Evolutionary conservation across 441 rosid genomes (phyloP).

Genomic region (Brassica hybrid): DNA sequence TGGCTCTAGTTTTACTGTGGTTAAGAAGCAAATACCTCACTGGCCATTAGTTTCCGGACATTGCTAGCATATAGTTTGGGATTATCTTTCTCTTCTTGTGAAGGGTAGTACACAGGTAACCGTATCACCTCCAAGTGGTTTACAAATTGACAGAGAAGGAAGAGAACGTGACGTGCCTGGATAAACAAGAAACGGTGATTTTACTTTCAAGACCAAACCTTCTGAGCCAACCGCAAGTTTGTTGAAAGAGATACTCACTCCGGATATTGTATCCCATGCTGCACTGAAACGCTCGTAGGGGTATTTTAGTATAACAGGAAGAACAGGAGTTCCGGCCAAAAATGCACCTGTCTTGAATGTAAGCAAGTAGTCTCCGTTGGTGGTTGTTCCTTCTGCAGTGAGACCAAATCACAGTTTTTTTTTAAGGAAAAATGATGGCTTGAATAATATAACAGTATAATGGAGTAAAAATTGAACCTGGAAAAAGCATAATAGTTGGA

Average conservation of each 20-base stretch:
- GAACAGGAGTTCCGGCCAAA: slow-evolving; percentile 84
- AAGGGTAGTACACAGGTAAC: slow-evolving; percentile 90
- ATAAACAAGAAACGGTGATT: slow-evolving; percentile 26
- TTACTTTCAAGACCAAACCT: background rate
- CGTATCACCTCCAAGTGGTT: slow-evolving; percentile 77
- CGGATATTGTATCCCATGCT: slow-evolving; percentile 97
- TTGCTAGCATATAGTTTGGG: slow-evolving; percentile 84
- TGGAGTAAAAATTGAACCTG: slow-evolving; percentile 57
- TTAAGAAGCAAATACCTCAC: slow-evolving; percentile 63
- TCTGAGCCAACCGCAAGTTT: background rate
- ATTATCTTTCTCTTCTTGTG: slow-evolving; percentile 85
- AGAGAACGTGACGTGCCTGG: slow-evolving; percentile 82
- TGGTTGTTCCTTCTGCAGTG: slow-evolving; percentile 92
- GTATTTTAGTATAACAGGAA: slow-evolving; percentile 88
- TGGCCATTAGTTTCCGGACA: slow-evolving; percentile 83
- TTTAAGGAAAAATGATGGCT: background rate
- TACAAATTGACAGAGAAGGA: slow-evolving; percentile 85
- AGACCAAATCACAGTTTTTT: background rate
- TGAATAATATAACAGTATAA: background rate
- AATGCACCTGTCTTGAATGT: slow-evolving; percentile 98
- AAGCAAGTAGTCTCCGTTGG: slow-evolving; percentile 93
- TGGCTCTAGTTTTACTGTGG: slow-evolving; percentile 2
- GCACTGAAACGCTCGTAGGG: slow-evolving; percentile 86
- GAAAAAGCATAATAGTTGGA: slow-evolving; percentile 93
- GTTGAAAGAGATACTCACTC: slow-evolving; percentile 59